phyloP scores from a whole-genome alignment of 805 yeast species.

The Candida pseudoglaebosa region DNA sequence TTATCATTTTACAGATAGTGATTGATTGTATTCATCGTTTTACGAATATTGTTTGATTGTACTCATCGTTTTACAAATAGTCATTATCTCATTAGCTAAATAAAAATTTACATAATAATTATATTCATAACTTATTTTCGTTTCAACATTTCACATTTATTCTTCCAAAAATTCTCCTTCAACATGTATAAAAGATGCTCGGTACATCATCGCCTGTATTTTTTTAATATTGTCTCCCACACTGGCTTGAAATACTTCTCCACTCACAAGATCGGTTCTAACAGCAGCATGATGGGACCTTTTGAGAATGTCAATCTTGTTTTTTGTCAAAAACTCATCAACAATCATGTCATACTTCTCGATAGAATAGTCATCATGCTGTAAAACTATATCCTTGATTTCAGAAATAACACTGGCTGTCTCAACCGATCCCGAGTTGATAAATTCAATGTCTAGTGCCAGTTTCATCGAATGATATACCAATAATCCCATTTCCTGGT shows the following conservation, averaged over 20 bases:
- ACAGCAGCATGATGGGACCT: conserved; percentile 9
- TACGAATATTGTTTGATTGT: too few relatives aligned
- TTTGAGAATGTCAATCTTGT: conserved; percentile 11
- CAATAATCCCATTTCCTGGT: conserved; percentile 18
- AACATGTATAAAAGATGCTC: conserved; percentile 32
- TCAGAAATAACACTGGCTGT: conserved; percentile 24
- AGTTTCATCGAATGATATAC: conserved; percentile 29
- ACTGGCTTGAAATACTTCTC: conserved; percentile 11
- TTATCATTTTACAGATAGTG: too few relatives aligned
- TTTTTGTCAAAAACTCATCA: conserved; percentile 15
- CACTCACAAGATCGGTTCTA: conserved; percentile 5
- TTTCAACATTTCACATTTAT: conserved; percentile 10
- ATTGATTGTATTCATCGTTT: too few relatives aligned
- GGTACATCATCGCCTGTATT: conserved; percentile 32
- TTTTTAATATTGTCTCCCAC: conserved; percentile 16
- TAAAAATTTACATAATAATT: background rate
- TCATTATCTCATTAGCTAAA: conserved; percentile 1
- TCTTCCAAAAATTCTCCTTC: conserved; percentile 34
- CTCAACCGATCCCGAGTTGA: conserved; percentile 24
- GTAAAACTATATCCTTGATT: conserved; percentile 19
- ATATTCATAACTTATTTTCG: background rate
- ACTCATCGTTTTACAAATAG: background rate
- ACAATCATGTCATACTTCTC: conserved; percentile 12
- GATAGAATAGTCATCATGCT: conserved; percentile 14
- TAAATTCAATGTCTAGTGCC: conserved; percentile 23